Evolutionary conservation across 148 eudicot species (phyloP), one percentile per base, ranked within the genome.

Genomic region (Arctostaphylos glauca): DNA sequence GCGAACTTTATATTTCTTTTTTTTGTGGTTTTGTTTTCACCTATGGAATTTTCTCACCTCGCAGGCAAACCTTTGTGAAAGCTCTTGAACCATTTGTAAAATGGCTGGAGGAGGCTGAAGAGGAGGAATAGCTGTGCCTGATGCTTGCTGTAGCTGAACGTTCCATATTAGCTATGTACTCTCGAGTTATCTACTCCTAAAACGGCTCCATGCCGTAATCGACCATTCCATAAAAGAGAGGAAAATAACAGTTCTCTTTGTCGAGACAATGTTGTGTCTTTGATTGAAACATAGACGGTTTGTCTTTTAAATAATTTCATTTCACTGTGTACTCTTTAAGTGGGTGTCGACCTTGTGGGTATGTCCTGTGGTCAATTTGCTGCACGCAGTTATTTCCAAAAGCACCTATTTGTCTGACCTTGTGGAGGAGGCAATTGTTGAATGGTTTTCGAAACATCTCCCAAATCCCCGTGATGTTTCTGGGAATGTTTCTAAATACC

Each of bases 21-120:
- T 62, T 23, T 9, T 62, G 5, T 31, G 1, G 38, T 31, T 31
- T 31, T 31, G 38, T 31, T 31, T 1, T 31, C 38, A 1, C 70
- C 66, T 59, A 64, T 23, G 12, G 70, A 64, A 66, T 66, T 66
- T 66, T 66, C 31, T 9, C 38, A 31, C 38, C 38, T 31, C 1
- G 44, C 88, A 96, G 98, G 92, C 98, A 96, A 88, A 89, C 88
- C 31, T 96, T 94, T 83, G 96, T 92, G 84, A 95, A 95, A 87
- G 88, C 98, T 0, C 86, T 96, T 77, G 98, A 96, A 90, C 95
- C 98, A 5, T 96, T 96, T 85, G 98, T 94, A 77, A 96, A 90
- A 85, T 96, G 99, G 98, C 91, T 94, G 72, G 99, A 94, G 82
- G 99, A 96, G 91, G 99, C 99, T 8, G 98, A 94, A 85, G 99